phyloP scores from a whole-genome alignment of 345 rosid species.

The Populus tremula region DNA sequence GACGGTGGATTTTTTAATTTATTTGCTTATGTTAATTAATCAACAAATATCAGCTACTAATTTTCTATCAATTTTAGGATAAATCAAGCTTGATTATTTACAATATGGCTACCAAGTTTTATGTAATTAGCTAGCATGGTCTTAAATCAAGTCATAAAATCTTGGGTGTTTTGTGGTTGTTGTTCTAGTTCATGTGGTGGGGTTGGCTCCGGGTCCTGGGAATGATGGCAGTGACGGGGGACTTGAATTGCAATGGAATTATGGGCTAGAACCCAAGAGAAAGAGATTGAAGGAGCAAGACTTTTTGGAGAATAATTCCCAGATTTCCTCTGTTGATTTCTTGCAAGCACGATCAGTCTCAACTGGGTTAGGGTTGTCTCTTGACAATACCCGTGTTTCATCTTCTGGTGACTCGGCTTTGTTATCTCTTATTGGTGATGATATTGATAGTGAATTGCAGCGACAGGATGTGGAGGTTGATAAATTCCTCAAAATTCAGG shows the following conservation, averaged over 20 bases:
- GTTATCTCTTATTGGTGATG: slow-evolving; percentile 59
- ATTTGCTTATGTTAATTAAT: neutral
- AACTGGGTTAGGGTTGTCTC: slow-evolving; percentile 79
- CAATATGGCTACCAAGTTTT: neutral
- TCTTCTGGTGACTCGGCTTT: slow-evolving; percentile 61
- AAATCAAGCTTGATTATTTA: neutral
- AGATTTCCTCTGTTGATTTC: slow-evolving; percentile 69
- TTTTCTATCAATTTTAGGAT: neutral
- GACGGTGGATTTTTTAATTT: neutral
- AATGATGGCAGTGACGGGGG: slow-evolving; percentile 52
- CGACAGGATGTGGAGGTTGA: slow-evolving; percentile 70
- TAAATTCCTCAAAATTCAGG: slow-evolving; percentile 79
- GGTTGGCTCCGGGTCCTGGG: slow-evolving; percentile 67
- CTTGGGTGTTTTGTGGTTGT: neutral
- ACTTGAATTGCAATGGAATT: slow-evolving; percentile 57
- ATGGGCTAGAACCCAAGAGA: slow-evolving; percentile 53
- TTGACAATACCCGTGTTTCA: slow-evolving; percentile 56
- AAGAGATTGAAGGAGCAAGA: slow-evolving; percentile 68
- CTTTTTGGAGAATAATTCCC: slow-evolving; percentile 67
- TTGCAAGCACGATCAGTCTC: slow-evolving; percentile 67
- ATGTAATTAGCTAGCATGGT: neutral
- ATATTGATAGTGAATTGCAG: slow-evolving; percentile 58
- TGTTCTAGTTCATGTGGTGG: slow-evolving; percentile 69
- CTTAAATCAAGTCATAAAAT: neutral
- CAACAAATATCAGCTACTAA: neutral